Base-by-base conservation (phyloP, 768 basidiomycete genomes). In the Mycena venus region DNA sequence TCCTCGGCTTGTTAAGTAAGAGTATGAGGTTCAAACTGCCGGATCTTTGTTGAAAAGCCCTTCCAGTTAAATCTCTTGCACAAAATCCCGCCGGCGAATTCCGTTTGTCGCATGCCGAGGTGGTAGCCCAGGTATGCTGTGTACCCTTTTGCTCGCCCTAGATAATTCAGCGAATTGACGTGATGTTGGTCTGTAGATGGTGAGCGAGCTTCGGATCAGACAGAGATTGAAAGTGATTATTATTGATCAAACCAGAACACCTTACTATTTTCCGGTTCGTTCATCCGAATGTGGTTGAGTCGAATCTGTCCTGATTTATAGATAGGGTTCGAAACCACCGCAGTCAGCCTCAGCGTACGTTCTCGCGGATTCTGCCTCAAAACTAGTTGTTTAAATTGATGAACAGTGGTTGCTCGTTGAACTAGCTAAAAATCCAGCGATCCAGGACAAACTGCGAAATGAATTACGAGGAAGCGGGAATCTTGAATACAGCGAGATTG, bases 381-480 rank as follows among this genome's bases (percentile, higher is more conserved):
- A 9, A n/a, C 14, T 23, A n/a, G n/a, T 15, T 23, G 6, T 27
- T 31, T 2, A 36, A 9, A 3, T 34, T 10, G 3, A 31, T 19
- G 11, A 36, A 55, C n/a, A 79, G 79, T 85, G 84, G 81, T 76
- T 81, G 11, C 76, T 86, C 6, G 79, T 85, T 51, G 84, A 85
- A 69, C 79, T 85, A 0, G 80, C 78, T 12, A 74, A 78, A 58
- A 75, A 83, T 34, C 79, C 78, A 0, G 77, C 81, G 21, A 75
- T 77, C 42, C 84, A 85, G 73, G 73, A 74, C 11, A 78, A 78
- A 47, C 72, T 85, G 15, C 78, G 83, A 40, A 72, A 77, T 8
- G 84, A 85, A 69, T 80, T 85, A 7, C 70, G 29, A 29, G 61
- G 70, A 29, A 47, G 36, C 19, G 49, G 49, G 4, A 66, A 64